A percentile compares a stretch with the other conserved stretches of the same genome.
Evolutionary conservation across 805 yeast genomes (phyloP).

Genomic region (Ogataea pilisensis): DNA sequence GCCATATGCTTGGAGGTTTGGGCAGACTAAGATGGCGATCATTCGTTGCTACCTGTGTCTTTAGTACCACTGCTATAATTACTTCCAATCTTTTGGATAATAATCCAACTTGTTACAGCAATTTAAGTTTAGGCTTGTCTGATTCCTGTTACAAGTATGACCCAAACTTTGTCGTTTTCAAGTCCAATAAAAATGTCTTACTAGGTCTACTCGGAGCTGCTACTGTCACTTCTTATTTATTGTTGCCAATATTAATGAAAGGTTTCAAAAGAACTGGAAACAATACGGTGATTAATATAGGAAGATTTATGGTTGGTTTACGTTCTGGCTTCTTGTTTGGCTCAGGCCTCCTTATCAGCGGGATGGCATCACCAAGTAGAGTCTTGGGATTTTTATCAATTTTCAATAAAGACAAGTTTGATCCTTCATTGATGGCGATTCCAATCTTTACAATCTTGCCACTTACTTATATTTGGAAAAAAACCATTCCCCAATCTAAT

Average conservation of each 20-base stretch:
- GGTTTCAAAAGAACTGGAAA: conserved; percentile 1
- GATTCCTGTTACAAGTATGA: conserved; percentile 20
- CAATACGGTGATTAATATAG: conserved; percentile 1
- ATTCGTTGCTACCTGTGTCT: conserved; percentile 39
- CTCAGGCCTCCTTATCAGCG: conserved; percentile 42
- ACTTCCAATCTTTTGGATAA: conserved; percentile 11
- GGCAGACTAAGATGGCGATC: conserved; percentile 43
- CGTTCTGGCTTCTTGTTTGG: conserved; percentile 37
- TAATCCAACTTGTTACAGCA: conserved; percentile 1
- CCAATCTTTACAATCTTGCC: conserved; percentile 42
- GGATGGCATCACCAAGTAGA: conserved; percentile 42
- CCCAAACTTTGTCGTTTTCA: conserved; percentile 10
- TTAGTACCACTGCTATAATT: conserved; percentile 33
- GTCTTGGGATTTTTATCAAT: conserved; percentile 44
- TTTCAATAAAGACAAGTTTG: conserved; percentile 33
- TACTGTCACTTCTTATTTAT: conserved; percentile 18
- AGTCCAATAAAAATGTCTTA: conserved; percentile 12
- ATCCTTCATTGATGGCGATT: conserved; percentile 45
- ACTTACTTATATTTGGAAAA: conserved; percentile 36
- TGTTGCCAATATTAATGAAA: conserved; percentile 25
- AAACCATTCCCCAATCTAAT: conserved; percentile 15
- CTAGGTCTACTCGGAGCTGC: conserved; percentile 9
- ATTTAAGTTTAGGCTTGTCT: not conserved
- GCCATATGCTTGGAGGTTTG: conserved; percentile 51
- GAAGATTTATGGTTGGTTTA: conserved; percentile 17